A percentile compares a stretch with the other conserved stretches of the same genome.
Evolutionary conservation across 2,329 filamentous ascomycete genomes (phyloP).

Genomic region (Orbilia blumenaviensis): DNA sequence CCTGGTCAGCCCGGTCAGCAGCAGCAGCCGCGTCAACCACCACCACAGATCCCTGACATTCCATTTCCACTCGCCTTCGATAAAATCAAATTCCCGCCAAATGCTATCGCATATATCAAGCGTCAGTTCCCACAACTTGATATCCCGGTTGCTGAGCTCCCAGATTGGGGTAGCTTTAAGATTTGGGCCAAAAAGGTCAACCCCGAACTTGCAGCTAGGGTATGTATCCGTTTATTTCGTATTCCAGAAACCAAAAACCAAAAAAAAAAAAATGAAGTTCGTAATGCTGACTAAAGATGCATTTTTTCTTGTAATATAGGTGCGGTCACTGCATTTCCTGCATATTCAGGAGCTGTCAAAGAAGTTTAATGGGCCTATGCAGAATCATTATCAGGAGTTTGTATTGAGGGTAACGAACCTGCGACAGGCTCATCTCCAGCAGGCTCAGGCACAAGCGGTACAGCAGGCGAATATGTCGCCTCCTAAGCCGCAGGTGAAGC

Average conservation of each 20-base stretch:
- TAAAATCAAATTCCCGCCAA: slow-evolving; percentile 29
- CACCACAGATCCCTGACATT: slow-evolving; percentile 32
- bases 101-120: slow-evolving; percentile 35
- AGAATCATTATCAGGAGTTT: slow-evolving; percentile 37
- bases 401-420: background rate
- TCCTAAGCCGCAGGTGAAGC: slow-evolving; percentile 27
- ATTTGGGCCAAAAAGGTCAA: slow-evolving; percentile 38
- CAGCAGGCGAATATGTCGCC: slow-evolving; percentile 34
- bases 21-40: slow-evolving; percentile 1
- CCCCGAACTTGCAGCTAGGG: slow-evolving; percentile 21
- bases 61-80: slow-evolving; percentile 36
- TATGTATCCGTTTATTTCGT: background rate
- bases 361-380: slow-evolving; percentile 30
- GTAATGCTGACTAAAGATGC: background rate
- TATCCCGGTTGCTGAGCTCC: slow-evolving; percentile 13
- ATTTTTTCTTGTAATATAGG: slow-evolving; percentile 7
- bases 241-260: too few species aligned
- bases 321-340: slow-evolving; percentile 45
- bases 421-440: slow-evolving; percentile 30
- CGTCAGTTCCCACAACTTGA: slow-evolving; percentile 17
- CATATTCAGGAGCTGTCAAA: slow-evolving; percentile 43
- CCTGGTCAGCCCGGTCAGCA: slow-evolving; percentile 5
- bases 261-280: too few species aligned
- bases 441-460: slow-evolving; percentile 20
- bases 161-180: slow-evolving; percentile 39